phyloP scores from a whole-genome alignment of 345 rosid genomes.

The Excoecaria cochinchinensis region DNA sequence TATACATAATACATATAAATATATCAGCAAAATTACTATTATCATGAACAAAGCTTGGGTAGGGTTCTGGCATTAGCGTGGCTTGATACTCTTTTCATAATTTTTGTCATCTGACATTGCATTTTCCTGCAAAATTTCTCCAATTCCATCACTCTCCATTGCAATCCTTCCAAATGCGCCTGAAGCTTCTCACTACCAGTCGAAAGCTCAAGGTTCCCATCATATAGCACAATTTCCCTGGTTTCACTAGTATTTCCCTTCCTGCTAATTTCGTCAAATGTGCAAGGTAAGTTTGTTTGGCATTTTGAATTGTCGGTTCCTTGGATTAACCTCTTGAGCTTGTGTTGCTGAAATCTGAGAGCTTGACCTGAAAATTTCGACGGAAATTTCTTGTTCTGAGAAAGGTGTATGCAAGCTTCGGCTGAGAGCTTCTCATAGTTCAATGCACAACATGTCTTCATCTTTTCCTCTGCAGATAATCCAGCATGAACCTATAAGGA shows the following conservation, averaged over 20 bases:
- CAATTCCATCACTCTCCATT: constrained; percentile 75
- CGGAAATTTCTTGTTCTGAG: constrained; percentile 61
- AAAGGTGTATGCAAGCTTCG: constrained; percentile 55
- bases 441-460: constrained; percentile 51
- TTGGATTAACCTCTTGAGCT: constrained; percentile 45
- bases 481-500: constrained; percentile 63
- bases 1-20: neutral
- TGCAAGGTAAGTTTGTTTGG: constrained; percentile 26
- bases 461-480: constrained; percentile 67
- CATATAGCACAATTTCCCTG: constrained; percentile 35
- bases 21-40: constrained; percentile 6
- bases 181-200: constrained; percentile 49
- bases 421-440: constrained; percentile 69
- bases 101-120: constrained; percentile 78
- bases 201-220: constrained; percentile 47
- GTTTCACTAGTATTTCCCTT: constrained; percentile 30
- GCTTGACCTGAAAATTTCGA: constrained; percentile 43
- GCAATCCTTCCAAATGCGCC: constrained; percentile 73
- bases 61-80: constrained; percentile 55
- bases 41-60: constrained; percentile 83
- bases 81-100: constrained; percentile 50
- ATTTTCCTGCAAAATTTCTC: constrained; percentile 80
- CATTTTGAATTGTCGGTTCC: constrained; percentile 19
- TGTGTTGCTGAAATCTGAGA: constrained; percentile 42
- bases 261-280: constrained; percentile 7